Evolutionary conservation across 352 stramenopile genomes (phyloP).

Genomic region (Pythium plurisporium): DNA sequence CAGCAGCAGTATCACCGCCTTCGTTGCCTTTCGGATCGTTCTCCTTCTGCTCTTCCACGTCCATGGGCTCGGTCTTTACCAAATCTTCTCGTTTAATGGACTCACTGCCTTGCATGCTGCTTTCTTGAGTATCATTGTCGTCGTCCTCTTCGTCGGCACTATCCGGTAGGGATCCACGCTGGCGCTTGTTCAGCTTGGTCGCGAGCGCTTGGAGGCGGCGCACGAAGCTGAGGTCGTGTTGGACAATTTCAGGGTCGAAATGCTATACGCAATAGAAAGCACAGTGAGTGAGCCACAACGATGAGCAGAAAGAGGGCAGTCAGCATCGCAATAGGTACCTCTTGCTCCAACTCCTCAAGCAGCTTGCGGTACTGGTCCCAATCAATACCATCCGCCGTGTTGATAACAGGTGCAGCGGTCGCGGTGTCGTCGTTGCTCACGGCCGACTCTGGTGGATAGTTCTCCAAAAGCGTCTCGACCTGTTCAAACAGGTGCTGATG

Average conservation of each 20-base stretch:
- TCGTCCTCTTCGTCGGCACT: background rate
- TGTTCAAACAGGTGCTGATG: constrained; percentile 71
- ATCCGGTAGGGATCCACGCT: constrained; percentile 8
- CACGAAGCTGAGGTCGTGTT: constrained; percentile 54
- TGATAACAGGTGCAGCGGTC: background rate
- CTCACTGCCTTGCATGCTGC: background rate
- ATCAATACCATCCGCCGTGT: constrained; percentile 1
- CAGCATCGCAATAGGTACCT: constrained; percentile 31
- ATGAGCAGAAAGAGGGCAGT: background rate
- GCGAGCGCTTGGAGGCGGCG: constrained; percentile 52
- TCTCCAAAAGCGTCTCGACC: constrained; percentile 53
- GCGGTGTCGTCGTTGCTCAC: background rate
- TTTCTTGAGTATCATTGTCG: background rate
- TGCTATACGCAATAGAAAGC: constrained; percentile 24
- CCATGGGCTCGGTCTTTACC: background rate
- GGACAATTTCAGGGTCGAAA: constrained; percentile 38
- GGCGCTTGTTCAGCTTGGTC: constrained; percentile 32
- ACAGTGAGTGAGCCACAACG: background rate
- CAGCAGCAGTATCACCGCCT: background rate
- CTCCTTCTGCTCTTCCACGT: constrained; percentile 11
- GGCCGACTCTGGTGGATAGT: constrained; percentile 23
- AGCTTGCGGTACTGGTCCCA: constrained; percentile 47
- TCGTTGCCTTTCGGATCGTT: background rate
- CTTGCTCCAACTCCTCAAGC: constrained; percentile 36
- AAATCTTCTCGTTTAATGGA: background rate